These are phyloP conservation scores for Aureoboletus auriporus DNA, from an alignment of 768 basidiomycete species.

Conservation along the genomic window DNA sequence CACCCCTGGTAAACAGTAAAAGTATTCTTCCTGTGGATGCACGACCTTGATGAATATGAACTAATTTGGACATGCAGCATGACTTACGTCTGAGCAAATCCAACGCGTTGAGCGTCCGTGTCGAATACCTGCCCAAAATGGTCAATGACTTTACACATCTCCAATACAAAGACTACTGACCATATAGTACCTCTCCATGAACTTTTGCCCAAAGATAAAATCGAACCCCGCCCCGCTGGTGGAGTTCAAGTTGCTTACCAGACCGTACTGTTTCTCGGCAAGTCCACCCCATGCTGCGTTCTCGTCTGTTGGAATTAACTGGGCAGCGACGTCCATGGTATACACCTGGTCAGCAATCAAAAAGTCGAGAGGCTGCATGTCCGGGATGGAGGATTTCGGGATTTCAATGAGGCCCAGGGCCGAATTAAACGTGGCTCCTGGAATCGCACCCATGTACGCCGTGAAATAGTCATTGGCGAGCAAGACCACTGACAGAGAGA, in stretches of 20 bases:
- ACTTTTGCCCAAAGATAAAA: not conserved
- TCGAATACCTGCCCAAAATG: not conserved
- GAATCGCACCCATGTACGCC: no score
- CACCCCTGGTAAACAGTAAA: not conserved
- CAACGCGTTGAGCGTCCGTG: not conserved
- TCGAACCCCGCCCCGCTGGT: not conserved
- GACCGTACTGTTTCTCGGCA: not conserved
- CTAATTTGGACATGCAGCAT: no score
- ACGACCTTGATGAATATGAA: not conserved
- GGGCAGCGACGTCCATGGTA: not conserved
- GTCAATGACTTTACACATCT: not conserved
- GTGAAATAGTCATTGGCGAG: not conserved
- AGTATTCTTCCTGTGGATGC: not conserved
- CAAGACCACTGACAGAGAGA: not conserved
- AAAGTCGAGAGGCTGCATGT: not conserved
- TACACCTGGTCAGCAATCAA: not conserved
- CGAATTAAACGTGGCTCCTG: no score
- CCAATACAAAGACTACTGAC: not conserved
- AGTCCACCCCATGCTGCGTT: not conserved
- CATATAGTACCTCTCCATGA: not conserved
- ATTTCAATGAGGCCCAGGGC: no score
- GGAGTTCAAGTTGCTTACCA: not conserved
- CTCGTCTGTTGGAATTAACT: not conserved
- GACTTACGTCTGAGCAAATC: not conserved
- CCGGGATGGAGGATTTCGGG: no score